A percentile compares a stretch with the other conserved stretches of the same genome.
Evolutionary conservation across 2,329 filamentous ascomycete genomes (phyloP).

Genomic region (Neodidymelliopsis sp.): DNA sequence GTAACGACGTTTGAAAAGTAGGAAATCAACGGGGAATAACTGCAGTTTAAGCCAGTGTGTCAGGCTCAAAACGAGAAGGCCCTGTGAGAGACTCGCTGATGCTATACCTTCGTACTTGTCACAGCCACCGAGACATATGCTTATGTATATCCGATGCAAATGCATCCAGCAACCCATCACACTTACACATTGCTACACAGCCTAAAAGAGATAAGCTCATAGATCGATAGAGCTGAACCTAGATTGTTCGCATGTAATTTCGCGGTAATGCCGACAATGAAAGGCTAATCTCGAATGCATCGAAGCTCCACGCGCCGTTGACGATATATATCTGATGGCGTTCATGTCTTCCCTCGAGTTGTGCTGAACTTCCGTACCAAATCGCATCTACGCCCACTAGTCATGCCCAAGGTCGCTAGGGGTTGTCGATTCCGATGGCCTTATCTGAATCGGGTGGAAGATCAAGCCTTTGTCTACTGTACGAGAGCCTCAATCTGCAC

Average conservation of each 20-base stretch:
- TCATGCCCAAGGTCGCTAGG: not conserved
- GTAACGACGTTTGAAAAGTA: not conserved
- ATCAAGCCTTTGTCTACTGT: constrained; percentile 8
- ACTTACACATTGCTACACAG: constrained; percentile 6
- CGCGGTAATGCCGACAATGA: constrained; percentile 9
- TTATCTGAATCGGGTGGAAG: not conserved
- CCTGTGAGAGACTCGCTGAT: not conserved
- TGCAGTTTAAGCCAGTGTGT: not conserved
- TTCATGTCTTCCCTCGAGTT: not conserved
- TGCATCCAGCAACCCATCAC: not conserved
- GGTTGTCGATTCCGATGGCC: not conserved
- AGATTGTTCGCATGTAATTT: constrained; percentile 3
- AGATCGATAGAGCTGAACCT: constrained; percentile 5
- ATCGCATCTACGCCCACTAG: not conserved
- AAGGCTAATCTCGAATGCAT: not conserved
- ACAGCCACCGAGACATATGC: constrained; percentile 1
- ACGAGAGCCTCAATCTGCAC: constrained; percentile 5
- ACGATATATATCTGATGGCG: not conserved
- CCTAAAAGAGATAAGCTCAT: not conserved
- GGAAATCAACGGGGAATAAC: not conserved
- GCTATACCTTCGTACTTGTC: constrained; percentile 1
- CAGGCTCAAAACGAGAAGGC: not conserved
- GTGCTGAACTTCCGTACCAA: constrained; percentile 1
- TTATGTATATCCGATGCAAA: constrained; percentile 11
- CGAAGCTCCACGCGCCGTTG: not conserved